Conservation (phyloP, 2,329 filamentous ascomycete genomes). For the Pseudogymnoascus sp. region DNA sequence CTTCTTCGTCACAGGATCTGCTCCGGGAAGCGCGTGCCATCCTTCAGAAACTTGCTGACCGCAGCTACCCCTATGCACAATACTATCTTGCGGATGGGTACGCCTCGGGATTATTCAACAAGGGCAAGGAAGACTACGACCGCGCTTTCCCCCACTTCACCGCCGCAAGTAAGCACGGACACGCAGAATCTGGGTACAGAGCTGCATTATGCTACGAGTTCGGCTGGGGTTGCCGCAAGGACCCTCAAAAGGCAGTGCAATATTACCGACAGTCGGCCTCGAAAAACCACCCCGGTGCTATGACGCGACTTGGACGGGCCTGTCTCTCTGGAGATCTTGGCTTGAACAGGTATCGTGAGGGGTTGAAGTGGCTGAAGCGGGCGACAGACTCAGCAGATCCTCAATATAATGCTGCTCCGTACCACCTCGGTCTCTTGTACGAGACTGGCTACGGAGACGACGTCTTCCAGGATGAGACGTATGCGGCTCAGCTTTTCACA, state of each 20-base stretch:
- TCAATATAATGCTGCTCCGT: slow-evolving; percentile 90
- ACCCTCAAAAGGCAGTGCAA: slow-evolving; percentile 85
- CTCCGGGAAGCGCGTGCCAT: slow-evolving; percentile 84
- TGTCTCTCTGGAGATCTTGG: slow-evolving; percentile 87
- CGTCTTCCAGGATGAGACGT: slow-evolving; percentile 81
- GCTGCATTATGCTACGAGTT: slow-evolving; percentile 95
- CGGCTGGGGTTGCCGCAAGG: slow-evolving; percentile 89
- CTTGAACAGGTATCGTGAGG: slow-evolving; percentile 76
- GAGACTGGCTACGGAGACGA: slow-evolving; percentile 92
- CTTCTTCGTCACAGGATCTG: slow-evolving; percentile 56
- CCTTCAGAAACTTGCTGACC: slow-evolving; percentile 75
- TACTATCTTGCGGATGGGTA: slow-evolving; percentile 96
- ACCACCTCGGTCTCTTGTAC: slow-evolving; percentile 80
- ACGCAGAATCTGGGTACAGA: slow-evolving; percentile 91
- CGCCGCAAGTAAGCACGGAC: slow-evolving; percentile 89
- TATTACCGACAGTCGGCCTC: slow-evolving; percentile 85
- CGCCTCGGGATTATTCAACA: slow-evolving; percentile 89
- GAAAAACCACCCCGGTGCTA: slow-evolving; percentile 91
- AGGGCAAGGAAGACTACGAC: slow-evolving; percentile 86
- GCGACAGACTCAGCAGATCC: slow-evolving; percentile 81
- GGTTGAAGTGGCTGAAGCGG: slow-evolving; percentile 92
- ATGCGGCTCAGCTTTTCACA: slow-evolving; percentile 89
- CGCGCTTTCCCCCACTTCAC: slow-evolving; percentile 89
- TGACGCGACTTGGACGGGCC: slow-evolving; percentile 83
- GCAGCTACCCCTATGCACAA: slow-evolving; percentile 91